Percentiles rank a stretch among this genome's conserved stretches.
phyloP scores from a whole-genome alignment of 2,329 filamentous ascomycete species.

The Penicillium rolfsii region DNA sequence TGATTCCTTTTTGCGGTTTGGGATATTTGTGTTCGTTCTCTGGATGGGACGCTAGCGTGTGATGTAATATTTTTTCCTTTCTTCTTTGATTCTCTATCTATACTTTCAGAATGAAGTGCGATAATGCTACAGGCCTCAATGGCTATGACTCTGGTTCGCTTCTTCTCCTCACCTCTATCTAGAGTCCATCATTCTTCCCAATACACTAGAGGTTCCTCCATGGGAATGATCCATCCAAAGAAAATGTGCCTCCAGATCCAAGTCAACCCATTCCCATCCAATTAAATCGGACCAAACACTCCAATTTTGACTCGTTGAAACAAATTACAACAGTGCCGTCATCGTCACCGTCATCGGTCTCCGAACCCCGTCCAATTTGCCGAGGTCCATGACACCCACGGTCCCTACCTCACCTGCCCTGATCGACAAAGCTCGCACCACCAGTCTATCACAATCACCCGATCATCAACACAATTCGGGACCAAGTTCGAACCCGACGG shows the following conservation, averaged over 20 bases:
- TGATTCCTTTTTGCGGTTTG: conserved; percentile 1
- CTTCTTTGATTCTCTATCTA: background rate
- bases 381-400: conserved; percentile 16
- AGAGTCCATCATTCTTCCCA: background rate
- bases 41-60: conserved; percentile 23
- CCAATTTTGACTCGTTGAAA: background rate
- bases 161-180: background rate
- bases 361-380: conserved; percentile 13
- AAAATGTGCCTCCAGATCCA: background rate
- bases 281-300: background rate
- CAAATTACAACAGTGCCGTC: too few species aligned
- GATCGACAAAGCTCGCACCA: conserved; percentile 5
- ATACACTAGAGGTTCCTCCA: background rate
- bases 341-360: background rate
- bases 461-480: conserved; percentile 10
- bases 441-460: background rate
- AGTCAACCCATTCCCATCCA: background rate
- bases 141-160: background rate
- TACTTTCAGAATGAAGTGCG: conserved; percentile 1
- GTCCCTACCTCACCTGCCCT: background rate
- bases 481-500: background rate
- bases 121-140: background rate
- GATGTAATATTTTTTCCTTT: conserved; percentile 21
- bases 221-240: background rate
- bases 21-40: conserved; percentile 8